Conservation (phyloP, 192 early-diverging fungal species). For the Phlyctochytrium arcticum region DNA sequence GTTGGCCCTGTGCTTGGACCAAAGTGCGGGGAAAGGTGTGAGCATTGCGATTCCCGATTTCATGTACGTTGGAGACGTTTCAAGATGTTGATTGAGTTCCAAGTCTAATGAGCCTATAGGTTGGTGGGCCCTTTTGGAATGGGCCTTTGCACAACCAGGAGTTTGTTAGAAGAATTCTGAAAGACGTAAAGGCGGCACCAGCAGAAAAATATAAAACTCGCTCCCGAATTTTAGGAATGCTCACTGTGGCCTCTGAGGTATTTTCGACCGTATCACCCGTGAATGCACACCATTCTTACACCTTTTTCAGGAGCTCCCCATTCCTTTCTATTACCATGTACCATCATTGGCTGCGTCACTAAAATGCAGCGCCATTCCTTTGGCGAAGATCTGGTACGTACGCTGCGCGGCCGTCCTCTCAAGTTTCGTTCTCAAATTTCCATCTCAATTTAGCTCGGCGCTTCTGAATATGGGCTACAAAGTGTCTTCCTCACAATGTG, state of each 20-base stretch:
- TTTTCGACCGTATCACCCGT: background rate
- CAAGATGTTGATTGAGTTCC: background rate
- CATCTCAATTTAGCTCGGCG: conserved; percentile 64
- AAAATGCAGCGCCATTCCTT: conserved; percentile 69
- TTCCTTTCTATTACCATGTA: conserved; percentile 81
- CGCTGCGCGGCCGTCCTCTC: background rate
- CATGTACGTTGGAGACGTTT: conserved; percentile 52
- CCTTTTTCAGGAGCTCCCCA: conserved; percentile 46
- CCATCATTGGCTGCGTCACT: conserved; percentile 64
- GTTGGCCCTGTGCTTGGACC: conserved; percentile 65
- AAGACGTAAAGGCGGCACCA: conserved; percentile 54
- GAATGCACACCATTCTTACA: background rate
- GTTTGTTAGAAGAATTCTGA: conserved; percentile 81
- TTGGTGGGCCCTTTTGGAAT: conserved; percentile 93
- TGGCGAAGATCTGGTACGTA: conserved; percentile 58
- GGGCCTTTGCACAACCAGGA: conserved; percentile 75
- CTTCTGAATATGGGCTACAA: conserved; percentile 87
- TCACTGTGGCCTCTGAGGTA: conserved; percentile 83
- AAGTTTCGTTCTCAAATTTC: no score
- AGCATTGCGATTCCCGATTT: conserved; percentile 64
- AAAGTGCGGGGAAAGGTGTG: conserved; percentile 58
- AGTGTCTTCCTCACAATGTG: conserved; percentile 82
- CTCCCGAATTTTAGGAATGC: conserved; percentile 91
- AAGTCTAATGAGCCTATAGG: conserved; percentile 28
- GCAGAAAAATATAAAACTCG: conserved; percentile 70